Evolutionary conservation across 1,284 basidiomycete genomes (phyloP).

Genomic region (Pascua sp.): DNA sequence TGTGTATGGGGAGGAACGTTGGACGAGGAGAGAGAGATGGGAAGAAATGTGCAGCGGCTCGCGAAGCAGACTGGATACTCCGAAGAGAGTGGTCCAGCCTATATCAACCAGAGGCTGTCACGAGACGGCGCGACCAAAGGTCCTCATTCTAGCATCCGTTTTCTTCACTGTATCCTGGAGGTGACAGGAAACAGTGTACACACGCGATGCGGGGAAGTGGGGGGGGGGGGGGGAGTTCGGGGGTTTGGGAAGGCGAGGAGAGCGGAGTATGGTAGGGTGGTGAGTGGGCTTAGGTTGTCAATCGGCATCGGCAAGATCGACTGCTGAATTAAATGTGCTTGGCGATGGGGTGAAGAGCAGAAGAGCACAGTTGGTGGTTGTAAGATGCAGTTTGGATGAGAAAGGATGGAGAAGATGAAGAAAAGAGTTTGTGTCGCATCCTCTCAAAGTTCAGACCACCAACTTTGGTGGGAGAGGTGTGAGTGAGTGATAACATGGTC

Average conservation of each 20-base stretch:
- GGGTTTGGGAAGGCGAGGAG: too few species aligned
- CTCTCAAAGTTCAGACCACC: too few species aligned
- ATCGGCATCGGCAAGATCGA: background rate
- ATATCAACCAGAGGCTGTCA: constrained; percentile 6
- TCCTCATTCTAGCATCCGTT: constrained; percentile 45
- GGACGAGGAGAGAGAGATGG: background rate
- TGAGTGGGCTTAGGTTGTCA: background rate
- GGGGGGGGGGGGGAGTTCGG: background rate
- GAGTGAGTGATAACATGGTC: too few species aligned
- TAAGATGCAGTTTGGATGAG: background rate
- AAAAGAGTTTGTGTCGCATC: background rate
- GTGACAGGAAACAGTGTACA: constrained; percentile 42
- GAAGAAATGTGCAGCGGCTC: constrained; percentile 15
- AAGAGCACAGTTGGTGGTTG: background rate
- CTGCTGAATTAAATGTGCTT: background rate
- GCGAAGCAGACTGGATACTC: constrained; percentile 1
- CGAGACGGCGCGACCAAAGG: constrained; percentile 29
- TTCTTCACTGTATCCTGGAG: constrained; percentile 42
- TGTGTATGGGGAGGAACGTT: constrained; percentile 1
- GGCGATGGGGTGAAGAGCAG: background rate
- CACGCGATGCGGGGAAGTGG: constrained; percentile 27
- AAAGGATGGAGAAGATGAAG: background rate
- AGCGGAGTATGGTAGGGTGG: background rate
- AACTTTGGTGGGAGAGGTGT: too few species aligned
- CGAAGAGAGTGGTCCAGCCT: background rate